A percentile compares a stretch with the other conserved stretches of the same genome.
Evolutionary conservation across 2,329 filamentous ascomycete genomes (phyloP).

Genomic region (Tolypocladium endophyticum): DNA sequence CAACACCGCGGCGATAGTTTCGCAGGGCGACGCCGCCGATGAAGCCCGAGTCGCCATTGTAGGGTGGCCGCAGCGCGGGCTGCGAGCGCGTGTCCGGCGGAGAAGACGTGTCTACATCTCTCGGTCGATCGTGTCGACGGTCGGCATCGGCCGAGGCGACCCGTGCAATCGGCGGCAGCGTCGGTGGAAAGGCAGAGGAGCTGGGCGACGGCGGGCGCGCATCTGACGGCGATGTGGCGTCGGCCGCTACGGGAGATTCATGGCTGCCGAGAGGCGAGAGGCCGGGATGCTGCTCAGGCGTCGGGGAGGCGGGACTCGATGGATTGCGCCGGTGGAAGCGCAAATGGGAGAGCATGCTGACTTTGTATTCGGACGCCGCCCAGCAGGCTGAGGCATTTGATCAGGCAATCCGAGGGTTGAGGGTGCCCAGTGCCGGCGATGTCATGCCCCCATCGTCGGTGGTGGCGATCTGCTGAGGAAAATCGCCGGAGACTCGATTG

Average conservation of each 20-base stretch:
- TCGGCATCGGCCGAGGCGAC: constrained; percentile 31
- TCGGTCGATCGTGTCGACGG: constrained; percentile 13
- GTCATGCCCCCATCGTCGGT: background rate
- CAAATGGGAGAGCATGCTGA: constrained; percentile 39
- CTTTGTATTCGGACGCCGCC: background rate
- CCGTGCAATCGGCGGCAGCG: constrained; percentile 39
- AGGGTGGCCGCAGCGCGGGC: constrained; percentile 21
- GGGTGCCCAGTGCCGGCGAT: background rate
- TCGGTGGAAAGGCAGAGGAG: constrained; percentile 31
- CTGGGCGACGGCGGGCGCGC: constrained; percentile 21
- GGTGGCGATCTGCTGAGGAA: background rate
- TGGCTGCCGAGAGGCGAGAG: constrained; percentile 25
- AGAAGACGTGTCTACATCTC: constrained; percentile 4
- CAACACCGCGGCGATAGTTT: constrained; percentile 34
- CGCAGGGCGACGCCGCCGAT: constrained; percentile 44
- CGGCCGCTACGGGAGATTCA: constrained; percentile 29
- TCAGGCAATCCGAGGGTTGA: background rate
- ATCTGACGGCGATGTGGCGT: constrained; percentile 25
- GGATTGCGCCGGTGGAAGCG: constrained; percentile 48
- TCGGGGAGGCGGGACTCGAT: constrained; percentile 44
- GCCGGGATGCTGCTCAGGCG: constrained; percentile 33
- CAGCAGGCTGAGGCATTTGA: background rate
- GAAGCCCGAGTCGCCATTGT: constrained; percentile 32
- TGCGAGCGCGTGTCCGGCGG: constrained; percentile 12
- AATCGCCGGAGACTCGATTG: background rate